Base-by-base conservation (phyloP, 2,329 filamentous ascomycete genomes). In the Talaromyces sp. region DNA sequence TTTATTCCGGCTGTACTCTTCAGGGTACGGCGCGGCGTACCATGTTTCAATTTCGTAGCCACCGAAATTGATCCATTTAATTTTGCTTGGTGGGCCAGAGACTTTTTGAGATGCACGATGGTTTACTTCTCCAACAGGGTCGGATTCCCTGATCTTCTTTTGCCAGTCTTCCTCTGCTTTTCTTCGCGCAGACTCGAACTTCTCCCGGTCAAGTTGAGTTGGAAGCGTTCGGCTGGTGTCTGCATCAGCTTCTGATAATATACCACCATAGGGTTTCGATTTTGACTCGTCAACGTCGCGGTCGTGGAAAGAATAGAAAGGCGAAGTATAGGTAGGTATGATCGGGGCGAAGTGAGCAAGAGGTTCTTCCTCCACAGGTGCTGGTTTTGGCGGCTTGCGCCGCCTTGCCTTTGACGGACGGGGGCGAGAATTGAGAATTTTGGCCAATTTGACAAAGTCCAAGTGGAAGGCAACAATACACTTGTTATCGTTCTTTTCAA, bases 1-100 rank as follows among this genome's bases (percentile, higher is more conserved):
- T 31, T 91, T 88, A 72, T 99, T 98, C 65, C 93, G 87, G 73
- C 92, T 98, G 80, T 99, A 99, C 76, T 99, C 95, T 73, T 97
- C 95, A 0, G 95, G 95, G 72, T 99, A 99, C 13, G 95, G 96
- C 43, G 95, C 95, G 31, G 95, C 93, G 77, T 99, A 97, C 93
- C 95, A 98, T 3, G 95, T 99, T 73, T 99, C 95, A 68, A 99
- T 99, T 75, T 99, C 95, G 82, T 89, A 96, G 56, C 92, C 91
- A 52, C 95, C 95, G 77, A 99, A 98, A 69, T 96, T 95, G 78
- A 99, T 96, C 77, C 93, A 97, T 75, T 98, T 96, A 73, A 99
- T 98, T 77, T 97, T 95, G 74, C 93, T 98, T 4, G 91, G 90
- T 29, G 91, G 91, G 0, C 90, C 91, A n/a, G 87, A 86, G 3